Conservation (phyloP, 768 basidiomycete genomes). For the Boletus edulis region DNA sequence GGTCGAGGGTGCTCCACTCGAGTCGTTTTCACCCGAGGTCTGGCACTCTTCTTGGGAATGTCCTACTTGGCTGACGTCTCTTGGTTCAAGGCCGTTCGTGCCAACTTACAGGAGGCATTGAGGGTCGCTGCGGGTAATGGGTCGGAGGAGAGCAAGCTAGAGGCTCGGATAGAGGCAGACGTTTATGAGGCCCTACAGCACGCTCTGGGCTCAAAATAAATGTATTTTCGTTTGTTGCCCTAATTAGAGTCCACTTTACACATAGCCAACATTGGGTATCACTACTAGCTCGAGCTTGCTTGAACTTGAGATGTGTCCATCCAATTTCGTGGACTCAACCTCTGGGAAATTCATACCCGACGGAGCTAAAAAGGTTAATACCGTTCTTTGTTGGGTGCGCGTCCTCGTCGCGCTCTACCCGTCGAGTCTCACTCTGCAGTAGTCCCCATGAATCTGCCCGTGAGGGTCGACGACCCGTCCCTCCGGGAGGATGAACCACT, state of each 20-base stretch:
- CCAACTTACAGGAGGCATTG: constrained; percentile 86
- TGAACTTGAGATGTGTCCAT: too few species aligned
- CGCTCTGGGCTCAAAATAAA: constrained; percentile 58
- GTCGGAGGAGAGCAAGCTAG: constrained; percentile 89
- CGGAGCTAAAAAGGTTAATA: not conserved
- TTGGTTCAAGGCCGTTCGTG: constrained; percentile 74
- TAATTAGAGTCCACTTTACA: constrained; percentile 13
- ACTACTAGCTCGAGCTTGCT: not conserved
- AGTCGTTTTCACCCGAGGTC: constrained; percentile 89
- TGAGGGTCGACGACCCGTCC: constrained; percentile 15
- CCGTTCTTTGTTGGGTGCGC: not conserved
- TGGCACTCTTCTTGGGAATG: constrained; percentile 19
- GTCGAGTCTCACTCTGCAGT: not conserved
- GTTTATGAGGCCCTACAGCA: constrained; percentile 95
- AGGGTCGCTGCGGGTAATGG: constrained; percentile 79
- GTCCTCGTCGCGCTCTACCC: not conserved
- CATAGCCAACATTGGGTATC: not conserved
- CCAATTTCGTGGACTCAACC: not conserved
- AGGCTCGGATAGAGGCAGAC: constrained; percentile 92
- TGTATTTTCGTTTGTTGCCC: constrained; percentile 3
- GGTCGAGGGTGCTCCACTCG: constrained; percentile 92
- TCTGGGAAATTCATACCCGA: not conserved
- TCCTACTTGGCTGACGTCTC: constrained; percentile 4
- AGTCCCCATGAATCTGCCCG: constrained; percentile 17
- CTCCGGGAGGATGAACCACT: constrained; percentile 25